Evolutionary conservation across 805 yeast species (phyloP).

Genomic region (Kuraishia borneana): DNA sequence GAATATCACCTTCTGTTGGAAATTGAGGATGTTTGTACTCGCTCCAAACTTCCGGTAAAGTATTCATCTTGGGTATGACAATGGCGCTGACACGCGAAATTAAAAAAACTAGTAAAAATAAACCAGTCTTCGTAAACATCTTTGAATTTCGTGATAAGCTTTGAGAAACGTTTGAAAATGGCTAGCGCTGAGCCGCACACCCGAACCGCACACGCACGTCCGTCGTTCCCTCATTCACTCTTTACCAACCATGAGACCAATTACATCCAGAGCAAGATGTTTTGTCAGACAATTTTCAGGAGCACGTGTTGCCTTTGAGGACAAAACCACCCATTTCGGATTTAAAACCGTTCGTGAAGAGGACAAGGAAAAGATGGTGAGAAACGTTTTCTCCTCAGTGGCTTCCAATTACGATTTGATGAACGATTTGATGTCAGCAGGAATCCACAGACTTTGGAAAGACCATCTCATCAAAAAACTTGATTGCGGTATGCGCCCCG

Average conservation of each 20-base stretch:
- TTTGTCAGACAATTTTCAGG: neutral
- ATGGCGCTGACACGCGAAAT: no score
- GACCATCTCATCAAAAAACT: conserved; percentile 76
- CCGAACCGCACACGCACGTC: conserved; percentile 5
- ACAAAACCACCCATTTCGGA: conserved; percentile 83
- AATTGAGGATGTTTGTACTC: no score
- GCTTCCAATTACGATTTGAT: conserved; percentile 90
- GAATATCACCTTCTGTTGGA: no score
- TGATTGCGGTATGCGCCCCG: conserved; percentile 87
- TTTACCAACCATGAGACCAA: conserved; percentile 2
- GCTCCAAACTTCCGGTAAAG: no score
- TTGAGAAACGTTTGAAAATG: neutral
- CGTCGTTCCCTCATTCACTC: conserved; percentile 4
- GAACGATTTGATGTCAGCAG: conserved; percentile 98
- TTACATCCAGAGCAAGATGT: neutral
- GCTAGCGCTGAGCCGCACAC: neutral
- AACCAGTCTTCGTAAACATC: no score
- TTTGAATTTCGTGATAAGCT: no score
- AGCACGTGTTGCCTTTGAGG: neutral
- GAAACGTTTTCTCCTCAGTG: conserved; percentile 86
- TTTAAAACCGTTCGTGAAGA: conserved; percentile 68
- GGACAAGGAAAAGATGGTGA: conserved; percentile 75
- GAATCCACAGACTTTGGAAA: conserved; percentile 93
- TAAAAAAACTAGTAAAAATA: no score
- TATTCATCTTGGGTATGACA: no score